Conservation (phyloP, 495 filamentous ascomycete species). For the Penicillium lagena region DNA sequence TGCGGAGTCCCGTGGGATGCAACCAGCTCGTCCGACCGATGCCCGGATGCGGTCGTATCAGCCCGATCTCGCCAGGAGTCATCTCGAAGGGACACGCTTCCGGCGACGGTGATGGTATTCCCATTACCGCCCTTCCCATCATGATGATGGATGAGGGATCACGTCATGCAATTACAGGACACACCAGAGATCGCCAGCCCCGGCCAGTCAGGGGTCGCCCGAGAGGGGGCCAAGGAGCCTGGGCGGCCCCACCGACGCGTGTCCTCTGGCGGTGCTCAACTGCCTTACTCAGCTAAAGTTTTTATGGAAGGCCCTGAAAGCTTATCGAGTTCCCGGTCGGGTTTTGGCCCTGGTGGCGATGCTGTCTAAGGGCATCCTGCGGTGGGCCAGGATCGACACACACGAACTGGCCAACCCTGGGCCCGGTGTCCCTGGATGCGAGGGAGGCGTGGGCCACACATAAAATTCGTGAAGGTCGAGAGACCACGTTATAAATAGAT, state of each 20-base stretch:
- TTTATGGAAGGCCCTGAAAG: slow-evolving; percentile 5
- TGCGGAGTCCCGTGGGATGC: no score
- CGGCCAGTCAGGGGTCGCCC: slow-evolving; percentile 11
- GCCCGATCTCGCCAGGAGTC: no score
- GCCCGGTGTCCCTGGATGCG: neutral
- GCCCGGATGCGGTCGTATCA: no score
- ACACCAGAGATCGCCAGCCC: slow-evolving; percentile 17
- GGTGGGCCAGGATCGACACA: slow-evolving; percentile 24
- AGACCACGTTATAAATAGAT: no score
- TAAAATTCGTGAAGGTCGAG: no score
- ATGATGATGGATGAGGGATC: neutral
- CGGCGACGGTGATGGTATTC: neutral
- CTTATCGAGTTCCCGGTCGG: slow-evolving; percentile 2
- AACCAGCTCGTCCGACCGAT: no score
- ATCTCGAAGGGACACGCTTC: no score
- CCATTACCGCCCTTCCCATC: neutral
- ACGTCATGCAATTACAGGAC: neutral
- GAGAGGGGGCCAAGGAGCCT: slow-evolving; percentile 6
- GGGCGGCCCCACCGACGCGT: slow-evolving; percentile 17
- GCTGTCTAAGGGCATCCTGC: slow-evolving; percentile 3
- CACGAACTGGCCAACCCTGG: slow-evolving; percentile 4
- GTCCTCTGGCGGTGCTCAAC: slow-evolving; percentile 4
- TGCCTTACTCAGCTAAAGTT: no score
- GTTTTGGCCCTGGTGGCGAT: neutral
- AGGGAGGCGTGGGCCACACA: no score